phyloP scores from a whole-genome alignment of 495 filamentous ascomycete genomes.

The Hypoxylon intermedium region DNA sequence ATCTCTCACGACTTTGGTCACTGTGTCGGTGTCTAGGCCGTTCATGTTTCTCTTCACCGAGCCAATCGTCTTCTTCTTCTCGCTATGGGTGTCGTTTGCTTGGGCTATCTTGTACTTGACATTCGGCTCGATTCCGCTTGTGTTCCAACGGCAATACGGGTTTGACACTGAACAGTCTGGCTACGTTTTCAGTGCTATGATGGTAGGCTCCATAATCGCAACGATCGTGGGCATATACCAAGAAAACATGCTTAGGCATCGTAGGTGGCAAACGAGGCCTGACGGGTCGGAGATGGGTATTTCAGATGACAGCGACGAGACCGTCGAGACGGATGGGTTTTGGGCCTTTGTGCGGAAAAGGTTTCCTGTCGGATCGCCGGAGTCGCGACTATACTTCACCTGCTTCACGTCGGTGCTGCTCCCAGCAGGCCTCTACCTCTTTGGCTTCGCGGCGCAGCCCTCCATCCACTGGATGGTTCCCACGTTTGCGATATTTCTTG shows the following conservation, averaged over 20 bases:
- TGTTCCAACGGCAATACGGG: constrained; percentile 72
- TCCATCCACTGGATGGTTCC: constrained; percentile 81
- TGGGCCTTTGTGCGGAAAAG: constrained; percentile 49
- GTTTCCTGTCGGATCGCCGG: constrained; percentile 65
- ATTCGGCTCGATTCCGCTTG: constrained; percentile 77
- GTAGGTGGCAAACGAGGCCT: constrained; percentile 47
- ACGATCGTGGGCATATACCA: constrained; percentile 80
- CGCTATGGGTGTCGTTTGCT: constrained; percentile 85
- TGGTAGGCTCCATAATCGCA: constrained; percentile 69
- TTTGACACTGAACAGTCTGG: constrained; percentile 73
- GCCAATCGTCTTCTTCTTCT: constrained; percentile 94
- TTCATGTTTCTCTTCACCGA: constrained; percentile 90
- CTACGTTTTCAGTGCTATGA: constrained; percentile 77
- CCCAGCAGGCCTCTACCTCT: constrained; percentile 73
- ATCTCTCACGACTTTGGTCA: constrained; percentile 73
- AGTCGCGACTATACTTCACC: constrained; percentile 82
- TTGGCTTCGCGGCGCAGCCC: constrained; percentile 77
- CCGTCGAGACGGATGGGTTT: constrained; percentile 14
- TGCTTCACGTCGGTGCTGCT: constrained; percentile 71
- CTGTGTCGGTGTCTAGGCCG: constrained; percentile 76
- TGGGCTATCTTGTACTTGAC: constrained; percentile 92
- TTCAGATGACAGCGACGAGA: constrained; percentile 6
- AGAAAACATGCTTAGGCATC: constrained; percentile 56
- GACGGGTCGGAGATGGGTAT: constrained; percentile 47
- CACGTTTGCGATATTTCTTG: constrained; percentile 69